Conservation (phyloP, 805 yeast species). For the Metschnikowia cubensis region DNA sequence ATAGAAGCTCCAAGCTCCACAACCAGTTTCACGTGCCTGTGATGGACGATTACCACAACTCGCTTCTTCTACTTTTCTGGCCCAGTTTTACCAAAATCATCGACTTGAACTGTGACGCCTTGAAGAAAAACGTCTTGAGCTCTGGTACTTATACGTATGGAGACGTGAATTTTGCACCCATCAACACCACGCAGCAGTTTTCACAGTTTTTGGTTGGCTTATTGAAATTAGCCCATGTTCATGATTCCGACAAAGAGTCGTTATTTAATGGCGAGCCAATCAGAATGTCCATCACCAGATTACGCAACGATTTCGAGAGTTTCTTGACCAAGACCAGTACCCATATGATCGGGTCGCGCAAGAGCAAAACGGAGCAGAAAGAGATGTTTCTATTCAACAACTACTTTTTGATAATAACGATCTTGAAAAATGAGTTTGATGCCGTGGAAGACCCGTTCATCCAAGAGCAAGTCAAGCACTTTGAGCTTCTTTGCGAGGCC, state of each 20-base stretch:
- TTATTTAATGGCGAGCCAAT: slow-evolving; percentile 61
- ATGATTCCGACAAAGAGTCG: slow-evolving; percentile 19
- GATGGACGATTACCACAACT: slow-evolving; percentile 64
- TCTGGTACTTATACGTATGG: slow-evolving; percentile 18
- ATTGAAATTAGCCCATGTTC: slow-evolving; percentile 44
- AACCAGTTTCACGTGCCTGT: slow-evolving; percentile 63
- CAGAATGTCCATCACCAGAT: slow-evolving; percentile 59
- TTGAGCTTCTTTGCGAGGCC: slow-evolving; percentile 38
- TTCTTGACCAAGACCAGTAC: slow-evolving; percentile 66
- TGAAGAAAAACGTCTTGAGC: slow-evolving; percentile 47
- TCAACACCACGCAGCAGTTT: slow-evolving; percentile 72
- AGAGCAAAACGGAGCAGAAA: slow-evolving; percentile 42
- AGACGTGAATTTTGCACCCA: slow-evolving; percentile 31
- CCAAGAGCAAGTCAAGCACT: slow-evolving; percentile 37
- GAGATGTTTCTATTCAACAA: slow-evolving; percentile 76
- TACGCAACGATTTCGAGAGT: slow-evolving; percentile 78
- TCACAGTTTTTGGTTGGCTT: slow-evolving; percentile 69
- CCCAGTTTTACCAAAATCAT: slow-evolving; percentile 76
- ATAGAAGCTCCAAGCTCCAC: slow-evolving; percentile 61
- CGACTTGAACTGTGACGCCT: slow-evolving; percentile 71
- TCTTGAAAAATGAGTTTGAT: slow-evolving; percentile 41
- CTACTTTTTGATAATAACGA: slow-evolving; percentile 58
- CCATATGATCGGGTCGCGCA: slow-evolving; percentile 28
- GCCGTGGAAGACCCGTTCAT: slow-evolving; percentile 23
- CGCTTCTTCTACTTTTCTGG: slow-evolving; percentile 71